Conservation (phyloP, 2,329 filamentous ascomycete genomes). For the Penicillium sp. region DNA sequence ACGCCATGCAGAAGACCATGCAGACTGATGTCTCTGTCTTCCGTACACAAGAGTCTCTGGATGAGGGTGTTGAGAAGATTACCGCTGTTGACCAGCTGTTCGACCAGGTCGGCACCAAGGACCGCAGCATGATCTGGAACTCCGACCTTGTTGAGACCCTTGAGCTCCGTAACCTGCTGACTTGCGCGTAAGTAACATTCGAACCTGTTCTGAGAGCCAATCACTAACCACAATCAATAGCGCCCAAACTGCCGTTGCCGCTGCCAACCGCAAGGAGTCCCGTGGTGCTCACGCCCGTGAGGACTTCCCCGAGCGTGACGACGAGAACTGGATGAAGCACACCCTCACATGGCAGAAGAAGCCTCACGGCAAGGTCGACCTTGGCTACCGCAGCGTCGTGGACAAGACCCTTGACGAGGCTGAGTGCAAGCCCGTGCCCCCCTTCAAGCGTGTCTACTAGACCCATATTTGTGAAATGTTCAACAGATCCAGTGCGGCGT, state of each 20-base stretch:
- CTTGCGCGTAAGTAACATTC: conserved; percentile 78
- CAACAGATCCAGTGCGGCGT: conserved; percentile 5
- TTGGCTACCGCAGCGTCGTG: conserved; percentile 84
- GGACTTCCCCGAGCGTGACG: conserved; percentile 94
- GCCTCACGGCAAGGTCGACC: conserved; percentile 83
- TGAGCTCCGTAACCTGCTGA: conserved; percentile 92
- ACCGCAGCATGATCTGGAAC: conserved; percentile 99
- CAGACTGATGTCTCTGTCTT: conserved; percentile 97
- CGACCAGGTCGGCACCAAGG: conserved; percentile 88
- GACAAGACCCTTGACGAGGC: conserved; percentile 85
- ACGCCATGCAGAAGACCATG: conserved; percentile 97
- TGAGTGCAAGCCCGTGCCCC: conserved; percentile 95
- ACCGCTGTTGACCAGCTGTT: conserved; percentile 80
- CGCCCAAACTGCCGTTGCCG: conserved; percentile 87
- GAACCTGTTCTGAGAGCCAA: background rate
- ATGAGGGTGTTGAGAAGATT: conserved; percentile 91
- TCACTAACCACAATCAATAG: conserved; percentile 45
- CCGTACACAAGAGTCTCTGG: conserved; percentile 89
- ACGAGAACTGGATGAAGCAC: conserved; percentile 99
- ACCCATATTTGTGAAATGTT: conserved; percentile 11
- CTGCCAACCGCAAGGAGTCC: conserved; percentile 94
- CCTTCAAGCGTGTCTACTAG: conserved; percentile 77
- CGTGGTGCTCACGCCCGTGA: conserved; percentile 96
- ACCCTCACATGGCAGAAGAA: conserved; percentile 94
- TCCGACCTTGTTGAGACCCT: conserved; percentile 95